These are phyloP conservation scores for Saturnispora besseyi DNA, from an alignment of 805 yeast genomes.

Conservation along the genomic window DNA sequence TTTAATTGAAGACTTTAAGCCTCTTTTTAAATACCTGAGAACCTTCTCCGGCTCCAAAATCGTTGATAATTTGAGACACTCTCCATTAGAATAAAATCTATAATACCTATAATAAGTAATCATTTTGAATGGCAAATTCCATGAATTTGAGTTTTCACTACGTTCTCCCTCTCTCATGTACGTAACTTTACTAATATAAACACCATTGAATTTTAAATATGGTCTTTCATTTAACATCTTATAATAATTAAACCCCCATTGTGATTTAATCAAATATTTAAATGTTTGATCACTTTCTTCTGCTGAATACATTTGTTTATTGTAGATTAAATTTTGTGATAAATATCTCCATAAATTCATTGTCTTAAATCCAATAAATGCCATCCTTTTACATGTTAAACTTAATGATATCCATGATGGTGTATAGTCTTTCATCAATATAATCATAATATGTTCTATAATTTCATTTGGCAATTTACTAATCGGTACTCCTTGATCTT, in stretches of 20 bases:
- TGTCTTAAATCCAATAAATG: conserved; percentile 48
- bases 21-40: conserved; percentile 15
- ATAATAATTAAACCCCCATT: conserved; percentile 39
- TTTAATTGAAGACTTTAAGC: neutral
- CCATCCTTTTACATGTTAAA: conserved; percentile 47
- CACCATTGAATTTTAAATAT: conserved; percentile 69
- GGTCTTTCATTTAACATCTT: conserved; percentile 59
- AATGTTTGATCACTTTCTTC: conserved; percentile 29
- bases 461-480: conserved; percentile 50
- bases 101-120: conserved; percentile 84
- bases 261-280: conserved; percentile 26
- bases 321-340: conserved; percentile 39
- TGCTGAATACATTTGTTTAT: conserved; percentile 44
- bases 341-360: conserved; percentile 42
- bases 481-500: conserved; percentile 33
- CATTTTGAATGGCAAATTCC: conserved; percentile 70
- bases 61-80: conserved; percentile 59
- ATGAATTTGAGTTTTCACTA: conserved; percentile 52
- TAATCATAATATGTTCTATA: conserved; percentile 40
- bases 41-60: conserved; percentile 62
- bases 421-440: conserved; percentile 39
- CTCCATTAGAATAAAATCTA: conserved; percentile 74
- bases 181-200: conserved; percentile 77
- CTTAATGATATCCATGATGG: conserved; percentile 60
- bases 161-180: conserved; percentile 79